A percentile compares a stretch with the other conserved stretches of the same genome.
Evolutionary conservation across 1,284 basidiomycete species (phyloP).

Genomic region (Ustilago hordei): DNA sequence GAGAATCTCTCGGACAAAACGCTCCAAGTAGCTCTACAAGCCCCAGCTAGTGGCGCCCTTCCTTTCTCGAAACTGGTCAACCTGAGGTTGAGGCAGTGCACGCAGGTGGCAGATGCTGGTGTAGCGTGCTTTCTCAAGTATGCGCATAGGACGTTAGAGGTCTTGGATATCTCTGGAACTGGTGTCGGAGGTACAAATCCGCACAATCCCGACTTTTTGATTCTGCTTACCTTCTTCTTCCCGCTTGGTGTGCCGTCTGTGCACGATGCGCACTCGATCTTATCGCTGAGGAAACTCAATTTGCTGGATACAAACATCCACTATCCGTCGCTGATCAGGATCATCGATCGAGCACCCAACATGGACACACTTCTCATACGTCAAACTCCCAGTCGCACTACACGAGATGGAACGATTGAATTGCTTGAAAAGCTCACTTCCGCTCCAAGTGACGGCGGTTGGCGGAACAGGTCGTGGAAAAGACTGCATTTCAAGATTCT

Average conservation of each 20-base stretch:
- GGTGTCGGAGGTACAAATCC: conserved; percentile 17
- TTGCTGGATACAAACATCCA: conserved; percentile 33
- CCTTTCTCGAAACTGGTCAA: conserved; percentile 34
- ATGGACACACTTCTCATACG: conserved; percentile 26
- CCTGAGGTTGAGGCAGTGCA: conserved; percentile 27
- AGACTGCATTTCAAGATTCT: conserved; percentile 16
- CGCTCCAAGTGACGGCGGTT: neutral
- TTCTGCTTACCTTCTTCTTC: conserved; percentile 24
- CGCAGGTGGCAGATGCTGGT: conserved; percentile 26
- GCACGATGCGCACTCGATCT: neutral
- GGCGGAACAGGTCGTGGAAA: conserved; percentile 17
- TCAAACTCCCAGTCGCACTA: conserved; percentile 24
- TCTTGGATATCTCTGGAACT: conserved; percentile 34
- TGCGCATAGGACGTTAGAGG: conserved; percentile 13
- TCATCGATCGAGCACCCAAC: conserved; percentile 9
- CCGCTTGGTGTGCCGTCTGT: conserved; percentile 7
- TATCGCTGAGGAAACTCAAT: conserved; percentile 28
- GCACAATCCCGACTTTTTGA: conserved; percentile 20
- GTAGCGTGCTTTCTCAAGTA: conserved; percentile 37
- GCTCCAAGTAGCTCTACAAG: conserved; percentile 20
- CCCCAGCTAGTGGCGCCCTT: conserved; percentile 7
- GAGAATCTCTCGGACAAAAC: conserved; percentile 34
- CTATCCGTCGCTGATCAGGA: conserved; percentile 10
- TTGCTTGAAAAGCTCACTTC: conserved; percentile 15
- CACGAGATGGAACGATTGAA: conserved; percentile 20